Percentiles rank a stretch among this genome's conserved stretches.
Conservation (phyloP, 352 stramenopile species). For the Pythium phragmitis region DNA sequence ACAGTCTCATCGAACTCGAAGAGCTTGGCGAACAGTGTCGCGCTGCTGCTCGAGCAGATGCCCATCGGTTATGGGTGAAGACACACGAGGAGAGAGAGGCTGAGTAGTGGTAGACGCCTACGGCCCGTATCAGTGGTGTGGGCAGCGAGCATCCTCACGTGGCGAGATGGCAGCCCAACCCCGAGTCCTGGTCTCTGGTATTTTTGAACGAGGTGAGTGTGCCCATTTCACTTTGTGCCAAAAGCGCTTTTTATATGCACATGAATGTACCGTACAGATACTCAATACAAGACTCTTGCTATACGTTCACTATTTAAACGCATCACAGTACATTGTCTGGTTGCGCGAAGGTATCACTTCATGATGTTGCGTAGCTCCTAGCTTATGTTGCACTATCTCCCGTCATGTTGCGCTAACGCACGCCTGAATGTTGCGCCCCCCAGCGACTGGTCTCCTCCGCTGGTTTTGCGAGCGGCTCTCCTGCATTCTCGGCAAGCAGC, state of each 20-base stretch:
- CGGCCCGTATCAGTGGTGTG: no score
- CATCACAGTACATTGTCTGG: background rate
- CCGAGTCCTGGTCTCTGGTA: background rate
- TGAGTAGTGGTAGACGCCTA: background rate
- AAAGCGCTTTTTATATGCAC: background rate
- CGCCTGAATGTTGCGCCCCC: constrained; percentile 19
- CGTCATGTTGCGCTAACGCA: constrained; percentile 4
- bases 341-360: constrained; percentile 14
- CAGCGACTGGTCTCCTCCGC: constrained; percentile 26
- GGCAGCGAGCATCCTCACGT: no score
- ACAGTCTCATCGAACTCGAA: constrained; percentile 47
- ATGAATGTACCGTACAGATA: background rate
- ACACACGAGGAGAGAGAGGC: background rate
- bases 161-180: no score
- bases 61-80: constrained; percentile 33
- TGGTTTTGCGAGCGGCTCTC: constrained; percentile 16
- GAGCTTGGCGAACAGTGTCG: constrained; percentile 30
- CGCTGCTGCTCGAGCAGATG: constrained; percentile 39
- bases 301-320: background rate
- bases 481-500: constrained; percentile 5
- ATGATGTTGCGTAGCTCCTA: no score
- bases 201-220: constrained; percentile 3
- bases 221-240: background rate
- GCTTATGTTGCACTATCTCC: background rate
- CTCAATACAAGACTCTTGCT: background rate